Conservation (phyloP, 768 basidiomycete genomes). For the Clavaria fumosa region DNA sequence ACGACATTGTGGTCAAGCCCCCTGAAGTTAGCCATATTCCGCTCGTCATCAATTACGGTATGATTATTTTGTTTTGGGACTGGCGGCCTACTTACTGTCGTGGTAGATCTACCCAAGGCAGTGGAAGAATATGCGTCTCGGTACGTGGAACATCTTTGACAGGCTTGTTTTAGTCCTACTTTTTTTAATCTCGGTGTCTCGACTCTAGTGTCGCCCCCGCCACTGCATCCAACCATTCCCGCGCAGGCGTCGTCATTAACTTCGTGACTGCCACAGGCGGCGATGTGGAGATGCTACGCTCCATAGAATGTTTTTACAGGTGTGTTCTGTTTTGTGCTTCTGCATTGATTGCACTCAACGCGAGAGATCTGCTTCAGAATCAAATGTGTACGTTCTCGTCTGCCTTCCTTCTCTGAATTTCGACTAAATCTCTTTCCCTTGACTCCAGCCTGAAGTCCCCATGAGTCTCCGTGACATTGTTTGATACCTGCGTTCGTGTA, state of each 20-base stretch:
- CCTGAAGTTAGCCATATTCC: slow-evolving; percentile 84
- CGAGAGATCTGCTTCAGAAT: slow-evolving; percentile 38
- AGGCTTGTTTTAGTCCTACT: neutral
- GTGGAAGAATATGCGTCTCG: slow-evolving; percentile 97
- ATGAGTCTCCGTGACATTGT: slow-evolving; percentile 82
- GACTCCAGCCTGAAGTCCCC: slow-evolving; percentile 71
- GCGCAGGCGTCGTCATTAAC: slow-evolving; percentile 87
- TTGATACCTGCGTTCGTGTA: slow-evolving; percentile 61
- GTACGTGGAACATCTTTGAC: slow-evolving; percentile 29
- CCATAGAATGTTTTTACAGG: slow-evolving; percentile 99
- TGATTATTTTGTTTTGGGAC: slow-evolving; percentile 6
- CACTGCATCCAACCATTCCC: slow-evolving; percentile 69
- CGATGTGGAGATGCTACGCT: slow-evolving; percentile 95
- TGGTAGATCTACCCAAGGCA: slow-evolving; percentile 72
- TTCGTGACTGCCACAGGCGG: slow-evolving; percentile 96
- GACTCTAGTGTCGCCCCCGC: slow-evolving; percentile 63
- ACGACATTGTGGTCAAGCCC: slow-evolving; percentile 84
- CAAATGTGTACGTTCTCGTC: slow-evolving; percentile 61
- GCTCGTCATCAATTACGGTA: slow-evolving; percentile 90
- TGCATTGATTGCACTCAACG: too few species aligned
- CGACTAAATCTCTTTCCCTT: slow-evolving; percentile 12
- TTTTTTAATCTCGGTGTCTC: slow-evolving; percentile 7
- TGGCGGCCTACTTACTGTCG: neutral
- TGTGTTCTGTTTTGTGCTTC: slow-evolving; percentile 17
- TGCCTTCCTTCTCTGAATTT: neutral